These are phyloP conservation scores for Pittosporum tobira DNA, from an alignment of 129 eudicot genomes.

Conservation along the genomic window DNA sequence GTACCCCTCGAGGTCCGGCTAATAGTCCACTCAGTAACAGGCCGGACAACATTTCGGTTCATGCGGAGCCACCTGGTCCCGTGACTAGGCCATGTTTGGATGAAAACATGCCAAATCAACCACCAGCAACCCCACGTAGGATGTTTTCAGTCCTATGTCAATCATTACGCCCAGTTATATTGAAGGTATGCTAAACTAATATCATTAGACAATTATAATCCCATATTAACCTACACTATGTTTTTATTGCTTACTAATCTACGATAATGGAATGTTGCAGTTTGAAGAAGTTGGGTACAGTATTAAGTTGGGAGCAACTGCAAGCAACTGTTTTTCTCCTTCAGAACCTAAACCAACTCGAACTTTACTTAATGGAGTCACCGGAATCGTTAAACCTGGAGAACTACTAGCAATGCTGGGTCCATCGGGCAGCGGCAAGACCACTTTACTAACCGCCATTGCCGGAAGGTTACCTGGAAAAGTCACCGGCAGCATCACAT, in stretches of 20 bases:
- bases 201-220: too few species aligned
- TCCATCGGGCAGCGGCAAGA: constrained; percentile 45
- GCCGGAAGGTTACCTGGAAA: constrained; percentile 23
- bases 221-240: too few species aligned
- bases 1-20: constrained; percentile 3
- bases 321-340: not conserved
- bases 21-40: not conserved
- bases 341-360: not conserved
- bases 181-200: constrained; percentile 2
- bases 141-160: constrained; percentile 7
- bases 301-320: constrained; percentile 3
- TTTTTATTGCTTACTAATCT: too few species aligned
- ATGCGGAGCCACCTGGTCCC: not conserved
- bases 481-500: constrained; percentile 20
- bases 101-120: not conserved
- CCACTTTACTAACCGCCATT: constrained; percentile 30
- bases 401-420: constrained; percentile 46
- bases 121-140: not conserved
- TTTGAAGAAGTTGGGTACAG: constrained; percentile 8
- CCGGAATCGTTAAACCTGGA: constrained; percentile 29
- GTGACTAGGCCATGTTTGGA: not conserved
- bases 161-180: not conserved
- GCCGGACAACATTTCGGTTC: constrained; percentile 8
- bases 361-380: constrained; percentile 17
- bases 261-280: constrained; percentile 1